Evolutionary conservation across 352 stramenopile species (phyloP).

Genomic region (Phytopythium boreale): DNA sequence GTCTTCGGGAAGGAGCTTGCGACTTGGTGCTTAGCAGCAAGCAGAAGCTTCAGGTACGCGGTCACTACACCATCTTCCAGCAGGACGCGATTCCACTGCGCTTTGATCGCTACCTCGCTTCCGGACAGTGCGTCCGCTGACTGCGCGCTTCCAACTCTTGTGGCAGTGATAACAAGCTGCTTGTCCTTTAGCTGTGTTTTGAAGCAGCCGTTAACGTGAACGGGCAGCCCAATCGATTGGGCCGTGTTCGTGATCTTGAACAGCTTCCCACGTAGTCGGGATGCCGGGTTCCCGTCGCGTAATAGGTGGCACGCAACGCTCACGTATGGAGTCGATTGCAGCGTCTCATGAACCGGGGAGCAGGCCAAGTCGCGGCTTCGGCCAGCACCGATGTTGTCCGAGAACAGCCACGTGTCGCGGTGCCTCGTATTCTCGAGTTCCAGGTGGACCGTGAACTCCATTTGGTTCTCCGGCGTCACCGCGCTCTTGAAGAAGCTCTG

Average conservation of each 20-base stretch:
- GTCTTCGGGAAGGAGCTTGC: slow-evolving; percentile 35
- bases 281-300: slow-evolving; percentile 35
- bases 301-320: slow-evolving; percentile 62
- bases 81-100: slow-evolving; percentile 67
- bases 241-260: slow-evolving; percentile 55
- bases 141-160: slow-evolving; percentile 8
- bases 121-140: slow-evolving; percentile 11
- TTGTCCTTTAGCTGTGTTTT: slow-evolving; percentile 60
- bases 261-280: slow-evolving; percentile 46
- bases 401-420: slow-evolving; percentile 59
- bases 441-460: slow-evolving; percentile 62
- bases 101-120: slow-evolving; percentile 54
- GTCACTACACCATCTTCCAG: slow-evolving; percentile 62
- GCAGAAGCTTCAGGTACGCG: slow-evolving; percentile 63
- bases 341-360: slow-evolving; percentile 53
- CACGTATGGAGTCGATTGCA: slow-evolving; percentile 63
- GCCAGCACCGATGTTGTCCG: slow-evolving; percentile 62
- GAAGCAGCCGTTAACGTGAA: slow-evolving; percentile 80
- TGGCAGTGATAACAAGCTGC: slow-evolving; percentile 21
- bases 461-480: slow-evolving; percentile 53
- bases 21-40: slow-evolving; percentile 43
- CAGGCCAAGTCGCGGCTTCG: slow-evolving; percentile 66
- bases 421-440: slow-evolving; percentile 54
- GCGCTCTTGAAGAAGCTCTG: slow-evolving; percentile 75
- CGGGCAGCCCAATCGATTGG: slow-evolving; percentile 45